These are phyloP conservation scores for Harrya chromipes DNA, from an alignment of 768 basidiomycete genomes.

Conservation along the genomic window DNA sequence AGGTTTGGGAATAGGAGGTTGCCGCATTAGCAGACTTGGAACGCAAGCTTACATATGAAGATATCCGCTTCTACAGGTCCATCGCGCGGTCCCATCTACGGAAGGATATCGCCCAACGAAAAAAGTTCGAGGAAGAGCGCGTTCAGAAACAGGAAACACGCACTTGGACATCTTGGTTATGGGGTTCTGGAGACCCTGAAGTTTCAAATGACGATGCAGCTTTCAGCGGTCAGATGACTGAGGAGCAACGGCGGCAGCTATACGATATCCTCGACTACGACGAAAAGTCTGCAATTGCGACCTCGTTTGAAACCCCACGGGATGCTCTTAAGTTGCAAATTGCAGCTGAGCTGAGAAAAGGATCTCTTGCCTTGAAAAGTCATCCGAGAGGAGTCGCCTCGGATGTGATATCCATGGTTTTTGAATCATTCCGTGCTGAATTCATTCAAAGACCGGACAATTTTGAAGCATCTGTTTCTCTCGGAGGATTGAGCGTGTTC, in stretches of 20 bases:
- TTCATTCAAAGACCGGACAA: conserved; percentile 84
- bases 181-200: conserved; percentile 56
- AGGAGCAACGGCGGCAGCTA: conserved; percentile 85
- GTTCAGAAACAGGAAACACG: conserved; percentile 51
- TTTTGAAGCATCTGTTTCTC: conserved; percentile 78
- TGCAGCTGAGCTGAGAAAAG: conserved; percentile 75
- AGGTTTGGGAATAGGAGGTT: conserved; percentile 41
- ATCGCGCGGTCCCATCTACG: conserved; percentile 85
- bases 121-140: conserved; percentile 67
- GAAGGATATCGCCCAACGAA: conserved; percentile 73
- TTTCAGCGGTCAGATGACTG: conserved; percentile 74
- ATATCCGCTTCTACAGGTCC: conserved; percentile 95
- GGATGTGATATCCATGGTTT: conserved; percentile 84
- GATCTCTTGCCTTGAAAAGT: conserved; percentile 79
- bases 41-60: conserved; percentile 83
- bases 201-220: conserved; percentile 47
- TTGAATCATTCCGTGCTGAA: conserved; percentile 82
- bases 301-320: conserved; percentile 66
- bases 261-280: conserved; percentile 92
- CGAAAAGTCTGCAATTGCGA: conserved; percentile 72
- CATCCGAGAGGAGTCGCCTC: conserved; percentile 61
- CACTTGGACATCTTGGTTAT: conserved; percentile 76
- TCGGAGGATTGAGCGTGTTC: conserved; percentile 83
- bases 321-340: conserved; percentile 80
- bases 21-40: conserved; percentile 64